Evolutionary conservation across 345 rosid species (phyloP), one percentile per base, ranked within the genome.

Genomic region (Salix purpurea): DNA sequence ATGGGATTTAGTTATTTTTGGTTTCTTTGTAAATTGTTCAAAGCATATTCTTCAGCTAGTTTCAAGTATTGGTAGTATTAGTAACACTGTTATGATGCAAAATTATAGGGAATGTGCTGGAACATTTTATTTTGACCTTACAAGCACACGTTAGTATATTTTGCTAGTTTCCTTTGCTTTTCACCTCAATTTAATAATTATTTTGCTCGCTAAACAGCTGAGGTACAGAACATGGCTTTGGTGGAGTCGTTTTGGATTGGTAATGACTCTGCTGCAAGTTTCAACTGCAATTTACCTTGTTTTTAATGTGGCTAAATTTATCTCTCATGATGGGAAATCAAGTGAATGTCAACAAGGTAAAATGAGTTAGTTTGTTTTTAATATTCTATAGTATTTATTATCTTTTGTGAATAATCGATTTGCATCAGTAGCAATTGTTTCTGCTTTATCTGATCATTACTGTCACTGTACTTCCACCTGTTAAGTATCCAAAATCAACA

Each of bases 221-320:
- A 90, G 87, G 85, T 95, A 95, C 83, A 88, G 83, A 85, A 86
- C 84, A 28, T 95, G 97, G 99, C 88, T 90, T 54, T 80, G 97
- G 90, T 93, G 97, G 96, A 84, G 90, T 60, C 85, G 97, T 28
- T 85, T 90, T 44, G 86, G 90, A 4, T 79, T 85, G 78, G 81
- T 85, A 78, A 77, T 95, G 72, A 85, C 96, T 32, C 56, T 88
- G 36, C 73, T 91, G 85, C 99, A 95, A 79, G 77, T 89, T 71
- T 21, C 83, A 71, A 84, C 88, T 76, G 96, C 96, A 68, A 74
- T 86, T 76, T 93, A 88, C 81, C 93, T 93, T 72, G 58, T 89
- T 78, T 79, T 84, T 80, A 76, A 62, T 67, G 85, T 90, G 78
- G 82, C 84, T 68, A 78, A 71, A 72, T 88, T 79, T 84, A 77